Base-by-base conservation (phyloP, 192 early-diverging fungal genomes). In the Coemansia sp. region DNA sequence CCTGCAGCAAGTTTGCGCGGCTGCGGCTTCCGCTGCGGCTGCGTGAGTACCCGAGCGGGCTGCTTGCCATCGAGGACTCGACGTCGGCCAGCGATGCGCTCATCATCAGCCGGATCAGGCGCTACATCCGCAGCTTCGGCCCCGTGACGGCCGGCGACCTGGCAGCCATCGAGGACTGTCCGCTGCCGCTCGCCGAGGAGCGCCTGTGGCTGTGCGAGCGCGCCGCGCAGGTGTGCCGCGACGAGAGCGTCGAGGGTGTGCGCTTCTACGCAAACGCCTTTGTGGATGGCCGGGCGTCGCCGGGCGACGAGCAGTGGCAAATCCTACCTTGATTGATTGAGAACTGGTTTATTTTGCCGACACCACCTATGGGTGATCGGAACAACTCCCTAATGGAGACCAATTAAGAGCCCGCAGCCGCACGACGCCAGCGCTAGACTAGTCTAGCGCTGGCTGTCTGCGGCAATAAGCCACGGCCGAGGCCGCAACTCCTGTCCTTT, bases 181-280 rank as follows among this genome's bases (percentile, higher is more conserved):
- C 74, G 58, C 41, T 79, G 59, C 45, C 63, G 40, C 68, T 66
- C 72, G 67, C 69, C 37, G 81, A 72, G 59, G 65, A 71, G 86
- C 86, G 74, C 31, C 62, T 82, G 62, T 67, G 74, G 72, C 84
- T 93, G 71, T 85, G 91, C 14, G 95, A 96, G 79, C 83, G 74
- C 11, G 81, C 83, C 31, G 93, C 92, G 0, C 69, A 85, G 27
- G 69, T 96, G n/a, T 96, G 94, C 68, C 81, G 92, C 50, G 95
- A 97, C 64, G 92, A 96, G 60, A 89, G 85, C 6, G 84, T 93
- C 0, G 89, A 91, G 60, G 95, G 94, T 6, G 61, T 96, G 31
- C 75, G 85, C 31, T 97, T 92, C 70, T 95, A 89, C 65, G 85
- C 86, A 23, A 97, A 97, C 71, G 25, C 87, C 20, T 82, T 89